These are phyloP conservation scores for Galerina sulciceps DNA, from an alignment of 768 basidiomycete species.

Conservation along the genomic window DNA sequence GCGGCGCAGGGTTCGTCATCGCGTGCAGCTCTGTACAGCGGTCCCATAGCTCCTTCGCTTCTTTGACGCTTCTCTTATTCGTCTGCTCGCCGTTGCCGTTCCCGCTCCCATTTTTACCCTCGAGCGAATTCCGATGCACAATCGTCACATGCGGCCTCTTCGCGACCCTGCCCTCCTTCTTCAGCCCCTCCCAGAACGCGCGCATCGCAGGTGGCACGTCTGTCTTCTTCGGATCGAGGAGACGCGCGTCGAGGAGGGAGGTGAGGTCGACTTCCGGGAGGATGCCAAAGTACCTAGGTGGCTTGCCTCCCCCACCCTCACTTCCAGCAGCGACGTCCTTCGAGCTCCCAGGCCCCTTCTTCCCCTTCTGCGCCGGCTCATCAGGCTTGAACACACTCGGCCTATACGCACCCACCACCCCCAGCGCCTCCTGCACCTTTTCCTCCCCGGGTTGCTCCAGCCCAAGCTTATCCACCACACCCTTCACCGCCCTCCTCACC, in stretches of 20 bases:
- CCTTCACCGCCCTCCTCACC: slow-evolving; percentile 62
- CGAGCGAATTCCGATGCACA: slow-evolving; percentile 62
- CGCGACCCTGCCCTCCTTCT: slow-evolving; percentile 49
- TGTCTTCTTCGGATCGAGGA: slow-evolving; percentile 29
- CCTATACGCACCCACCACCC: slow-evolving; percentile 42
- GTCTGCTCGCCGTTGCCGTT: slow-evolving; percentile 8
- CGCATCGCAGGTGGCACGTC: slow-evolving; percentile 34
- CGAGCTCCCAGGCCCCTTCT: background rate
- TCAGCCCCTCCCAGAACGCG: slow-evolving; percentile 54
- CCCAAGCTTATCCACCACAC: slow-evolving; percentile 57
- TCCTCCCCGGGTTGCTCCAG: slow-evolving; percentile 57
- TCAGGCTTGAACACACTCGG: slow-evolving; percentile 26
- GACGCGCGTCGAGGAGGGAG: slow-evolving; percentile 44
- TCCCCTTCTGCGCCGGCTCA: slow-evolving; percentile 34
- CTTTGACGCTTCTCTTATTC: background rate
- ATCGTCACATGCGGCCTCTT: slow-evolving; percentile 84
- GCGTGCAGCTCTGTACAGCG: slow-evolving; percentile 50
- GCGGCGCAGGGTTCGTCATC: slow-evolving; percentile 33
- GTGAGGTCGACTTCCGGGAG: slow-evolving; percentile 73
- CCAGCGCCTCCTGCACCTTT: slow-evolving; percentile 60
- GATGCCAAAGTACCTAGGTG: slow-evolving; percentile 76
- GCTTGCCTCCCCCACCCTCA: slow-evolving; percentile 8
- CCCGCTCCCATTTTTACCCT: background rate
- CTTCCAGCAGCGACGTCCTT: background rate
- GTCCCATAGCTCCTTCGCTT: slow-evolving; percentile 42